Conservation (phyloP, 805 yeast species). For the Candida peoriensis region DNA sequence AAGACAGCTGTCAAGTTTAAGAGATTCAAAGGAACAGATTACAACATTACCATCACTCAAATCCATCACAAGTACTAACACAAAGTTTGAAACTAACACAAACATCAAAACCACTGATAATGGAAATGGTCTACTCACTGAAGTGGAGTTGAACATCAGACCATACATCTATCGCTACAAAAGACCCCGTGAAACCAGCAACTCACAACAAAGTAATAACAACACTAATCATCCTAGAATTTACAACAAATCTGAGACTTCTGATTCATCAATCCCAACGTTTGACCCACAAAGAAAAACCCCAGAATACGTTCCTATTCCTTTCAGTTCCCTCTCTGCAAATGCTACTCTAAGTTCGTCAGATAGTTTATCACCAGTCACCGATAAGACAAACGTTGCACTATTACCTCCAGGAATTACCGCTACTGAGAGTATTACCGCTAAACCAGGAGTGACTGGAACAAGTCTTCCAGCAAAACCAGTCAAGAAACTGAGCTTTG, state of each 20-base stretch:
- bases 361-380: slow-evolving; percentile 10
- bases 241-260: too few species aligned
- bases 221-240: too few species aligned
- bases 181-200: too few species aligned
- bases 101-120: too few species aligned
- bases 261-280: too few species aligned
- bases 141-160: slow-evolving; percentile 15
- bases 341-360: too few species aligned
- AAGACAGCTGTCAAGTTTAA: slow-evolving; percentile 20
- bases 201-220: too few species aligned
- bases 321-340: too few species aligned
- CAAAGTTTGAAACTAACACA: too few species aligned
- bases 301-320: slow-evolving; percentile 22
- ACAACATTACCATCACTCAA: slow-evolving; percentile 7
- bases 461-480: slow-evolving; percentile 11
- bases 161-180: slow-evolving; percentile 19
- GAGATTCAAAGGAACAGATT: slow-evolving; percentile 10
- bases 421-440: too few species aligned
- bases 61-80: slow-evolving; percentile 6
- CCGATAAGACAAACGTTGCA: not conserved
- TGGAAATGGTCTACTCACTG: too few species aligned
- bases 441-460: too few species aligned
- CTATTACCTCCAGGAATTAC: not conserved
- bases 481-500: slow-evolving; percentile 63
- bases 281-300: slow-evolving; percentile 8